Conservation (phyloP, 768 basidiomycete genomes). For the Leccinum boreale region DNA sequence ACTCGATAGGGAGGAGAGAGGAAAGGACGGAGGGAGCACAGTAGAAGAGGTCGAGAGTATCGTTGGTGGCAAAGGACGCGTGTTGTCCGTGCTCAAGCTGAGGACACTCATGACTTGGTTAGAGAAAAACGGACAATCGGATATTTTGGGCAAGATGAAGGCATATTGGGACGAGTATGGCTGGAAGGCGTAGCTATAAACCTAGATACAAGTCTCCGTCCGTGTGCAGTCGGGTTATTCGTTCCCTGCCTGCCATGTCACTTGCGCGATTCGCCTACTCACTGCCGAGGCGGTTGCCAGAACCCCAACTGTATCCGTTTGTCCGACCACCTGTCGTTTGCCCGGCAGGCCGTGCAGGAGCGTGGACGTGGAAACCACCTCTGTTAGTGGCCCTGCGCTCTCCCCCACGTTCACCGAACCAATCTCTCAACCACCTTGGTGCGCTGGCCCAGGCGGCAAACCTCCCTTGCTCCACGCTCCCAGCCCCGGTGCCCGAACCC, state of each 20-base stretch:
- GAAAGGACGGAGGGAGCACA: slow-evolving; percentile 55
- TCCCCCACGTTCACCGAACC: slow-evolving; percentile 41
- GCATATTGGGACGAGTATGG: slow-evolving; percentile 48
- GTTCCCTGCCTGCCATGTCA: background rate
- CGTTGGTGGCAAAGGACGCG: slow-evolving; percentile 61
- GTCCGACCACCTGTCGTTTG: slow-evolving; percentile 15
- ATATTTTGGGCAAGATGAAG: slow-evolving; percentile 69
- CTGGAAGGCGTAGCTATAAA: slow-evolving; percentile 21
- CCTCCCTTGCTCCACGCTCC: slow-evolving; percentile 36
- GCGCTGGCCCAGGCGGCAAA: slow-evolving; percentile 45
- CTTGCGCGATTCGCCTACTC: slow-evolving; percentile 6
- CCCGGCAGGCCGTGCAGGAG: slow-evolving; percentile 42
- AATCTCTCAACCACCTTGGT: slow-evolving; percentile 54
- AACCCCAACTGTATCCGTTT: slow-evolving; percentile 50
- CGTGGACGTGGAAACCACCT: slow-evolving; percentile 54
- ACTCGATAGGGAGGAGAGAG: slow-evolving; percentile 62
- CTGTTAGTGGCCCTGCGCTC: slow-evolving; percentile 36
- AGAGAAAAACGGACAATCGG: slow-evolving; percentile 58
- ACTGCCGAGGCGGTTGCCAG: slow-evolving; percentile 48
- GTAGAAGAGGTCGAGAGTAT: slow-evolving; percentile 79
- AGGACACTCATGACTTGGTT: slow-evolving; percentile 83
- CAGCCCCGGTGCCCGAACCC: slow-evolving; percentile 41
- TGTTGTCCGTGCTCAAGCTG: slow-evolving; percentile 82
- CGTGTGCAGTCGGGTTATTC: no score
- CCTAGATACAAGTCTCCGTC: background rate